Evolutionary conservation across 2,329 filamentous ascomycete species (phyloP).

Genomic region (Calonectria pauciramosa): DNA sequence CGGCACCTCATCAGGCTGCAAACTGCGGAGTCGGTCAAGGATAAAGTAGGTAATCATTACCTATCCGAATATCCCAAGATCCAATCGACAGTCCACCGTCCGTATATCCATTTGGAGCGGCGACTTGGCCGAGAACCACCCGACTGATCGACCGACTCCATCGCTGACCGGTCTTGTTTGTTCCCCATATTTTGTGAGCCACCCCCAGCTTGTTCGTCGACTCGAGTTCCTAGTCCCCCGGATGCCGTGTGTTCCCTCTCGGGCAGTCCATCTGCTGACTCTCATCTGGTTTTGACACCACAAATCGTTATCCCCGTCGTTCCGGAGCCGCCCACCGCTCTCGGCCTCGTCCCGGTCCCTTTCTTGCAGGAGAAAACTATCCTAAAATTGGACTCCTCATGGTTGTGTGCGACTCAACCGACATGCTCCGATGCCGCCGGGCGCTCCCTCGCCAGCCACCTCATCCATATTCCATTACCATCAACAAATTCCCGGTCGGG

Average conservation of each 20-base stretch:
- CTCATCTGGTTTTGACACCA: constrained; percentile 33
- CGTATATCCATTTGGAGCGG: constrained; percentile 1
- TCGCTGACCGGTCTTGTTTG: neutral
- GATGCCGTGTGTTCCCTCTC: constrained; percentile 22
- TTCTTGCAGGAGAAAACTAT: constrained; percentile 10
- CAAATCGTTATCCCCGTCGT: constrained; percentile 21
- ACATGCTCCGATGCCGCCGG: constrained; percentile 37
- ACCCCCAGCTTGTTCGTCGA: neutral
- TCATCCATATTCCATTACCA: constrained; percentile 34
- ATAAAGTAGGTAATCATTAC: constrained; percentile 27
- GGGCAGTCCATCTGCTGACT: constrained; percentile 38
- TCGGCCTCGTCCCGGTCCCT: constrained; percentile 25
- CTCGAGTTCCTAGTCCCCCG: constrained; percentile 3
- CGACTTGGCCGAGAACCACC: constrained; percentile 15
- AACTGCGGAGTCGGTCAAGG: constrained; percentile 10
- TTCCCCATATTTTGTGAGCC: constrained; percentile 8
- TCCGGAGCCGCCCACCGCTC: constrained; percentile 31
- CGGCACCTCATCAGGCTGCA: constrained; percentile 14
- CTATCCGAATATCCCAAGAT: constrained; percentile 20
- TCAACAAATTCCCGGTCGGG: constrained; percentile 37
- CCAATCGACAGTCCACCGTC: constrained; percentile 11
- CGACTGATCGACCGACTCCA: constrained; percentile 17
- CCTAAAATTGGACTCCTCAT: constrained; percentile 1
- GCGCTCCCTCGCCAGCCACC: constrained; percentile 23
- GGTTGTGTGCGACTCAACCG: constrained; percentile 22